Base-by-base conservation (phyloP, 441 rosid genomes). In the Bruguiera hainesii region DNA sequence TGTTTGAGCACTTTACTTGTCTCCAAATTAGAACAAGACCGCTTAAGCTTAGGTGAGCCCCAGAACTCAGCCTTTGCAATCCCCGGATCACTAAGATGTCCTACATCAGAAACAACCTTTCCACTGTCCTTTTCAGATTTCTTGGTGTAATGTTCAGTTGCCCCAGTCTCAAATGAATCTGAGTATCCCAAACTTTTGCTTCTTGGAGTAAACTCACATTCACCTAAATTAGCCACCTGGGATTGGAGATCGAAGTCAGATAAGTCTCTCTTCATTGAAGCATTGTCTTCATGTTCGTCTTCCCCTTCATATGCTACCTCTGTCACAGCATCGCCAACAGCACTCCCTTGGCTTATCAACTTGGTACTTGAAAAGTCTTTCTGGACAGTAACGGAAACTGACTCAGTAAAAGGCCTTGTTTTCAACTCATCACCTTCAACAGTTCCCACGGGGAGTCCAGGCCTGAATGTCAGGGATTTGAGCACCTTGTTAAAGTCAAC, bases 51-150 rank as follows among this genome's bases (percentile, higher is more conserved):
- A 9, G 98, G 94, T 11, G 97, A 86, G 72, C 80, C 80, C 90
- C 89, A 86, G 63, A 87, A 72, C 60, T 77, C 81, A 16, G 80
- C 77, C 77, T 73, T 91, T 35, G 85, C 77, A 60, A 75, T 77
- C 61, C 97, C 98, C 0, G 98, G 99, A 81, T 91, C 99, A 66
- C 99, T 94, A 46, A 85, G 77, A 78, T 94, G 94, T 13, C 98
- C 97, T 39, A 63, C 42, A n/a, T 76, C 75, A 65, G 39, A 9
- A 26, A 23, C 55, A 53, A 70, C 75, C 53, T 71, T 71, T 63
- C 71, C 71, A 9, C 0, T 68, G 42, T 74, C 67, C 50, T 65
- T 65, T 73, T 66, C 69, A 49, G 63, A 66, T 57, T 59, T 65
- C 48, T 79, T 51, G 29, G 63, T 72, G 21, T 60, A 60, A 52